phyloP scores from a whole-genome alignment of 2,329 filamentous ascomycete species.

The Westerdykella ornata region DNA sequence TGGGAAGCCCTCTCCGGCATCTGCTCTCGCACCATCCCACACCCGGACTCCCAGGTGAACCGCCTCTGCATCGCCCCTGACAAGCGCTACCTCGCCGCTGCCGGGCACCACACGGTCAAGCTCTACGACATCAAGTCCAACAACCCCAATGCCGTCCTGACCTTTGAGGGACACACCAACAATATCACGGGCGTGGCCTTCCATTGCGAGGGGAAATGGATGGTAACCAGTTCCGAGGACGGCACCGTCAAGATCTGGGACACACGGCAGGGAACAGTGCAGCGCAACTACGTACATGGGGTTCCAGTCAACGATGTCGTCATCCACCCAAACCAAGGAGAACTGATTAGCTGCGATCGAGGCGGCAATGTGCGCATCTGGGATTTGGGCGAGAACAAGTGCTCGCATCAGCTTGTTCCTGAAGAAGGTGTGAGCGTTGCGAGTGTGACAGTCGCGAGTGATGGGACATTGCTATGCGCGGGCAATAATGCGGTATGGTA shows the following conservation, averaged over 20 bases:
- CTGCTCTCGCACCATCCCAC: constrained; percentile 94
- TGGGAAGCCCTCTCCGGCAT: constrained; percentile 98
- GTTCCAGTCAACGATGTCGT: constrained; percentile 93
- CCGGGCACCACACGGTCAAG: constrained; percentile 80
- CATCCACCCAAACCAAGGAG: constrained; percentile 98
- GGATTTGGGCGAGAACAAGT: constrained; percentile 96
- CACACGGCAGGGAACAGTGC: constrained; percentile 74
- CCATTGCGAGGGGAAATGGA: constrained; percentile 99
- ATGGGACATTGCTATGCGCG: constrained; percentile 86
- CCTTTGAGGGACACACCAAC: constrained; percentile 85
- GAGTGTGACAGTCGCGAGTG: constrained; percentile 91
- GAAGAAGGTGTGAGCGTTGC: constrained; percentile 92
- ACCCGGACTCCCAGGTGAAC: constrained; percentile 97
- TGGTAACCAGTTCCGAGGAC: constrained; percentile 96
- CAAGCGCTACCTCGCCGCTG: constrained; percentile 86
- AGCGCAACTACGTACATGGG: constrained; percentile 88
- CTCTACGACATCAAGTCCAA: constrained; percentile 98
- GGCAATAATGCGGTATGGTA: constrained; percentile 74
- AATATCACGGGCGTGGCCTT: constrained; percentile 97
- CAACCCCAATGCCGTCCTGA: constrained; percentile 89
- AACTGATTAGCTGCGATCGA: constrained; percentile 93
- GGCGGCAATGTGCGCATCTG: constrained; percentile 89
- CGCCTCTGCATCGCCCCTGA: constrained; percentile 96
- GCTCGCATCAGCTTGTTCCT: constrained; percentile 90
- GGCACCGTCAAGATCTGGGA: constrained; percentile 98